These are phyloP conservation scores for Ambrosia hybrid DNA, from an alignment of 140 eudicot species.

Conservation along the genomic window DNA sequence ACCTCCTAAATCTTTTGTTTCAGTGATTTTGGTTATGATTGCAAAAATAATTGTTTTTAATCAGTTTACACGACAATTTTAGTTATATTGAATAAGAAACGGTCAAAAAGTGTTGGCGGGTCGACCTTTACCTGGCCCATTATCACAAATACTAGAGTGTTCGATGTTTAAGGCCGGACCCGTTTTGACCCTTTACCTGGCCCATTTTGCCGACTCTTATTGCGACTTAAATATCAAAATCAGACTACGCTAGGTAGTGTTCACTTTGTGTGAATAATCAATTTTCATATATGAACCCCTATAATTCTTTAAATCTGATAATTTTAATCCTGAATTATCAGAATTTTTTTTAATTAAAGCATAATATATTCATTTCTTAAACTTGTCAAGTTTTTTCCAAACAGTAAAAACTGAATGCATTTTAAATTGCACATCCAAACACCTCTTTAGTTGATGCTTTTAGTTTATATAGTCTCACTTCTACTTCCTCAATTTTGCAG, in stretches of 20 bases:
- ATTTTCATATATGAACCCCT: too few species aligned
- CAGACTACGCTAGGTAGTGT: too few species aligned
- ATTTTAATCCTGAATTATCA: constrained; percentile 5
- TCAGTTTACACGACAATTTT: constrained; percentile 2
- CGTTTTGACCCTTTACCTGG: too few species aligned
- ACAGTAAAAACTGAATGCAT: neutral
- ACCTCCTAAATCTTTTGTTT: neutral
- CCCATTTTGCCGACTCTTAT: too few species aligned
- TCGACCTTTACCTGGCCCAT: too few species aligned
- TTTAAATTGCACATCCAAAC: constrained; percentile 11
- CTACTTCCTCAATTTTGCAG: constrained; percentile 50
- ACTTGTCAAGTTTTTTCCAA: neutral
- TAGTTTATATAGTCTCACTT: constrained; percentile 12
- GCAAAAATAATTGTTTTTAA: neutral
- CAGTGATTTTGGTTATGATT: neutral
- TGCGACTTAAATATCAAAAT: too few species aligned
- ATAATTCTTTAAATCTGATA: neutral
- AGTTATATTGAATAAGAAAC: neutral
- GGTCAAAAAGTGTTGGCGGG: neutral
- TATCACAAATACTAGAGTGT: neutral
- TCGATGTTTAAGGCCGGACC: too few species aligned
- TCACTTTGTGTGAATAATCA: too few species aligned
- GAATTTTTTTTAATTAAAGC: too few species aligned
- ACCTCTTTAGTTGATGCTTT: constrained; percentile 16
- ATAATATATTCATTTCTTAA: too few species aligned